A percentile compares a stretch with the other conserved stretches of the same genome.
Conservation (phyloP, 352 stramenopile genomes). For the Phytopythium oedochilum region DNA sequence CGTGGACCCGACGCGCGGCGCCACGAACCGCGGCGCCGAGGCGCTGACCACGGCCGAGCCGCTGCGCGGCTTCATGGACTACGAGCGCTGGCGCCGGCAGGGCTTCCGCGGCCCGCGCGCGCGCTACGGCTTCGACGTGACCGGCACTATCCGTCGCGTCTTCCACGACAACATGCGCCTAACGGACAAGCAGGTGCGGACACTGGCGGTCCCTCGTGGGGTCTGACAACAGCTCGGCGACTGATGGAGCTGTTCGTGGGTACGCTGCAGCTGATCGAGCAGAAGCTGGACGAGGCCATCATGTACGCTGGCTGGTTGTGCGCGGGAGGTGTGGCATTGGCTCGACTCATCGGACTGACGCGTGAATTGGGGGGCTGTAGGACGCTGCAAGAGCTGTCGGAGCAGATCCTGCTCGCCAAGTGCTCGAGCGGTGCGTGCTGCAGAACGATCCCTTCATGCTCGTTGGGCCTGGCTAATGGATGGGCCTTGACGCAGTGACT, state of each 20-base stretch:
- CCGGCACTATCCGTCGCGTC: conserved; percentile 26
- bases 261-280: conserved; percentile 20
- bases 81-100: conserved; percentile 29
- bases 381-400: conserved; percentile 52
- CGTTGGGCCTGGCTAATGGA: too few relatives aligned
- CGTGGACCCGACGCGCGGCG: conserved; percentile 18
- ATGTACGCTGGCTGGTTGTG: conserved; percentile 16
- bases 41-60: conserved; percentile 8
- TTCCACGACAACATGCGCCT: conserved; percentile 43
- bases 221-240: too few relatives aligned
- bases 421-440: conserved; percentile 60
- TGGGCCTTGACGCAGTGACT: conserved; percentile 39
- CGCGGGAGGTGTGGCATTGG: not conserved
- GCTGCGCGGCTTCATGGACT: conserved; percentile 41
- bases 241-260: too few relatives aligned
- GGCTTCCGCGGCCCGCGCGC: conserved; percentile 26
- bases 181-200: conserved; percentile 30
- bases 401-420: conserved; percentile 58
- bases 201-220: too few relatives aligned
- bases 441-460: too few relatives aligned
- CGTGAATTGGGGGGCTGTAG: conserved; percentile 18
- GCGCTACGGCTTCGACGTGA: conserved; percentile 19
- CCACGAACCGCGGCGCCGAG: conserved; percentile 4
- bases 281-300: conserved; percentile 69
- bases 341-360: not conserved